Base-by-base conservation (phyloP, 2,329 filamentous ascomycete species). In the Claviceps fusiformis region DNA sequence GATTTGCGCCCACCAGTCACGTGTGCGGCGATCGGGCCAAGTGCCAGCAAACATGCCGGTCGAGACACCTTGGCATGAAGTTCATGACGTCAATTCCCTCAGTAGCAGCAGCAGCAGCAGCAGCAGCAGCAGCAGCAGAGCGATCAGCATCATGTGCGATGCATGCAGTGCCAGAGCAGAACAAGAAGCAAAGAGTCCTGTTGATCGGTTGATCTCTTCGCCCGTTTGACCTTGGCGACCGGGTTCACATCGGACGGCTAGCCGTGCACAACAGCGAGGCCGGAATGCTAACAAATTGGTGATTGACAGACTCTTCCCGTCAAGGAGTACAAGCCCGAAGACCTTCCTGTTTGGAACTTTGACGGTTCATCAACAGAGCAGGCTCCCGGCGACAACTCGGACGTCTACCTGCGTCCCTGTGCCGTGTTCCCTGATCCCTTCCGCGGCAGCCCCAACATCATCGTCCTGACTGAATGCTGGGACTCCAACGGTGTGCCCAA, bases 391-490 rank as follows among this genome's bases (percentile, higher is more conserved):
- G 87, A 95, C 73, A 93, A 97, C 83, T 95, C 89, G 50, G 92
- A 97, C 74, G 88, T 96, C 78, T 96, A 95, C 82, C 88, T 97
- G 64, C 86, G 89, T 69, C 91, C 91, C 57, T 82, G 87, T 60
- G 89, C 90, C 64, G 83, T 91, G 75, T 96, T 82, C 82, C 87
- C 89, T 63, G 90, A 95, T 62, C 92, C 92, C 58, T 92, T 96
- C 85, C 87, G 91, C 63, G 81, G 83, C 59, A 83, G 83, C 58
- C 87, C 90, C 74, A 96, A 96, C 80, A 86, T 96, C 72, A 83
- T 96, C 64, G 92, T 97, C 65, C 86, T 97, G 67, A 82, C 85
- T 69, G 92, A 96, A 79, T 95, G 89, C 74, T 96, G 89, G 87
- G 90, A 92, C 70, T 78, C 87, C 62, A 91, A 96, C 73, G 91